phyloP scores from a whole-genome alignment of 805 yeast genomes.

The Wickerhamomyces hampshirensis region DNA sequence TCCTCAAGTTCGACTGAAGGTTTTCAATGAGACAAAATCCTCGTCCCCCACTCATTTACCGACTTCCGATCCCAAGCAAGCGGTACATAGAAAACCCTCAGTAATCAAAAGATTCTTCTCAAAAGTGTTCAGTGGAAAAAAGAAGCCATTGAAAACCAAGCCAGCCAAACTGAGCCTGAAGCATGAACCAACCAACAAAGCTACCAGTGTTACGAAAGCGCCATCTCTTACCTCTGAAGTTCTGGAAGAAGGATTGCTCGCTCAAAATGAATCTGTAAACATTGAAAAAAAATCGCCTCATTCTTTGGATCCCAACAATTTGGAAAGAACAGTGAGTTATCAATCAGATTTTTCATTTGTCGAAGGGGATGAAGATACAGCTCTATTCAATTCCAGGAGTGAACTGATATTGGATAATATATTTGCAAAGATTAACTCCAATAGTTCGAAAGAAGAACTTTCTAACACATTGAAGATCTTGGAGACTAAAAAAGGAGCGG shows the following conservation, averaged over 20 bases:
- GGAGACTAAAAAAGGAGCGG: not conserved
- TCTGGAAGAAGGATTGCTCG: too few relatives aligned
- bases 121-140: conserved; percentile 9
- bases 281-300: not conserved
- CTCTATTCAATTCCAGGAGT: conserved; percentile 3
- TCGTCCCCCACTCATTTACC: not conserved
- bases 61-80: too few relatives aligned
- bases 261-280: not conserved
- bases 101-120: conserved; percentile 19
- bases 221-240: too few relatives aligned
- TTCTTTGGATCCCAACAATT: not conserved
- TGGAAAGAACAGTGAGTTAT: not conserved
- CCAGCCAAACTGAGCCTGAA: not conserved
- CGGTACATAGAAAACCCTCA: conserved; percentile 22
- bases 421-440: conserved; percentile 1
- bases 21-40: not conserved
- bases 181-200: not conserved
- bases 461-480: not conserved
- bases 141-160: not conserved
- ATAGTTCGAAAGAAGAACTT: not conserved
- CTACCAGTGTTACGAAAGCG: not conserved
- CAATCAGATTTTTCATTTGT: conserved; percentile 19
- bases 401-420: conserved; percentile 2
- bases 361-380: conserved; percentile 23
- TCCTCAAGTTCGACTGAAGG: conserved; percentile 3